These are phyloP conservation scores for Mimosa pudica DNA, from an alignment of 306 rosid genomes.

Conservation along the genomic window DNA sequence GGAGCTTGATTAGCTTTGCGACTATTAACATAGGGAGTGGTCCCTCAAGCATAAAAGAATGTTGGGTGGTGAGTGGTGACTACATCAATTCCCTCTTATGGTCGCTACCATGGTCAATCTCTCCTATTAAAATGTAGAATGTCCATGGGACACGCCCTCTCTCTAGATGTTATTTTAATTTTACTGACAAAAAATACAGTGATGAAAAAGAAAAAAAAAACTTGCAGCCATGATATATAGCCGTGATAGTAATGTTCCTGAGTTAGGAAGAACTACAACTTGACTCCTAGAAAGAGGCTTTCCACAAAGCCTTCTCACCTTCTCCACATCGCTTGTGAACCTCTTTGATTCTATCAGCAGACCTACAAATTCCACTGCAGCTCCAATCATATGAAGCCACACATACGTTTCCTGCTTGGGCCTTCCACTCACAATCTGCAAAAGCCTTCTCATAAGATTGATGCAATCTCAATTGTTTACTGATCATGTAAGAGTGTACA, in stretches of 20 bases:
- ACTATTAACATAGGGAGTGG: conserved; percentile 53
- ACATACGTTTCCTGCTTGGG: conserved; percentile 92
- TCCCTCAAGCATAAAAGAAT: conserved; percentile 77
- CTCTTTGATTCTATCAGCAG: conserved; percentile 94
- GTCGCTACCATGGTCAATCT: conserved; percentile 63
- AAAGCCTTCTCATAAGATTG: conserved; percentile 6
- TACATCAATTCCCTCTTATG: conserved; percentile 49
- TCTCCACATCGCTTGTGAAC: conserved; percentile 92
- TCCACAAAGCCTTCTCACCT: conserved; percentile 90
- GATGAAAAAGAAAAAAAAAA: neutral
- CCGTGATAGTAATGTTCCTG: conserved; percentile 50
- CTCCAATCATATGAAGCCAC: conserved; percentile 98
- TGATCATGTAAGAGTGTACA: neutral
- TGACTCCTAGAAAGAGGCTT: conserved; percentile 59
- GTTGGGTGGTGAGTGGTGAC: conserved; percentile 35
- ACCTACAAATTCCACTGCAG: conserved; percentile 96
- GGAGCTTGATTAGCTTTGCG: conserved; percentile 63
- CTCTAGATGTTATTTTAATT: conserved; percentile 33
- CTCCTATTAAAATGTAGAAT: conserved; percentile 64
- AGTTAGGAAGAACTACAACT: conserved; percentile 63
- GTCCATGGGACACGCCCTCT: conserved; percentile 36
- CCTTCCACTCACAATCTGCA: conserved; percentile 99
- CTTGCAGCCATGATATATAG: conserved; percentile 34
- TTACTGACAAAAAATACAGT: conserved; percentile 37
- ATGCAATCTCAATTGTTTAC: conserved; percentile 7